Evolutionary conservation across 2,329 filamentous ascomycete species (phyloP).

Genomic region (Epicoccum nigrum): DNA sequence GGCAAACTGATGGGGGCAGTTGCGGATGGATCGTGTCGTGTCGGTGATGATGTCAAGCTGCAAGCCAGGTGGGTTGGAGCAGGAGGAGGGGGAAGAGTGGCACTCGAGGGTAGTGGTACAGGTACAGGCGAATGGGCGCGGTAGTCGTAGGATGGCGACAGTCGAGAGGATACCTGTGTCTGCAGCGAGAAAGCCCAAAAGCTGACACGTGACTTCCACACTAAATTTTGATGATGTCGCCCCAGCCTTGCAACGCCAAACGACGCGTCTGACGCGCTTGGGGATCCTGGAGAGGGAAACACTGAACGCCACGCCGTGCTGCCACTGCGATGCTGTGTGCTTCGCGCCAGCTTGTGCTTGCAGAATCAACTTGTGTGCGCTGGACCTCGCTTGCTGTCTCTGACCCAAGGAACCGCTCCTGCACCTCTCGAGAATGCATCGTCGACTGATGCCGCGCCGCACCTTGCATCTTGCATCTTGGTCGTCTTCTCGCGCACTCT

Average conservation of each 20-base stretch:
- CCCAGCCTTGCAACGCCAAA: slow-evolving; percentile 12
- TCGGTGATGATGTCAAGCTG: slow-evolving; percentile 27
- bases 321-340: no score
- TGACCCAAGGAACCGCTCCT: slow-evolving; percentile 2
- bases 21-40: slow-evolving; percentile 25
- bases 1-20: slow-evolving; percentile 32
- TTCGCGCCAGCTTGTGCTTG: neutral
- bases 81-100: slow-evolving; percentile 19
- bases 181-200: slow-evolving; percentile 15
- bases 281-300: neutral
- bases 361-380: slow-evolving; percentile 1
- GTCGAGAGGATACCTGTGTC: slow-evolving; percentile 14
- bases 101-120: slow-evolving; percentile 26
- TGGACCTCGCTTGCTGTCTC: slow-evolving; percentile 3
- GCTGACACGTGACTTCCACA: slow-evolving; percentile 11
- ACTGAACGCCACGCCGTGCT: no score
- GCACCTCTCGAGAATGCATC: slow-evolving; percentile 1
- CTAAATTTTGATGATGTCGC: slow-evolving; percentile 18
- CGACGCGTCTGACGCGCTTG: slow-evolving; percentile 14
- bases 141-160: slow-evolving; percentile 21
- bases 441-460: neutral
- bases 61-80: slow-evolving; percentile 26
- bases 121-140: slow-evolving; percentile 28
- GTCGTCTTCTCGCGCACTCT: neutral
- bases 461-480: slow-evolving; percentile 1